phyloP scores from a whole-genome alignment of 108 stramenopile genomes.

The Cyclotella cryptica region DNA sequence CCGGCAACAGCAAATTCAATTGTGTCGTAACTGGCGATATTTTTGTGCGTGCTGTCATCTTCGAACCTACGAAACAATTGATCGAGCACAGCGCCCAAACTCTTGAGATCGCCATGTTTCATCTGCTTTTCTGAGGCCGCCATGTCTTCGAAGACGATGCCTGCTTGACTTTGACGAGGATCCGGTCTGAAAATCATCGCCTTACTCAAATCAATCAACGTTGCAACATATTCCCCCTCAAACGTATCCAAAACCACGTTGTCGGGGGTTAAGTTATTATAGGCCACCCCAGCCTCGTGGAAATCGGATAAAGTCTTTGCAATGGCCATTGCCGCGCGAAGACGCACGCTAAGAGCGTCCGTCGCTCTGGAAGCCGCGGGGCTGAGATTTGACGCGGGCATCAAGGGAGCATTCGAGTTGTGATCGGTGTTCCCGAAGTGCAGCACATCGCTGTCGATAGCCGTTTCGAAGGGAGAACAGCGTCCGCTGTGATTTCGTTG shows the following conservation, averaged over 20 bases:
- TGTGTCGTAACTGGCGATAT: neutral
- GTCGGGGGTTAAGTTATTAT: slow-evolving; percentile 33
- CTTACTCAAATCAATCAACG: too few relatives aligned
- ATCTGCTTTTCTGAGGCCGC: slow-evolving; percentile 13
- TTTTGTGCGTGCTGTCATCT: neutral
- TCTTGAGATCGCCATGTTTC: slow-evolving; percentile 22
- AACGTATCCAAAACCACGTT: too few relatives aligned
- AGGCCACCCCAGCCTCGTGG: slow-evolving; percentile 20
- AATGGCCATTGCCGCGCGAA: slow-evolving; percentile 26
- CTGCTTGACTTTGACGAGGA: too few relatives aligned
- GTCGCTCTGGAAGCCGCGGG: neutral
- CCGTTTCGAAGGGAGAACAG: neutral
- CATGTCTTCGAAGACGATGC: neutral
- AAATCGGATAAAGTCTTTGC: slow-evolving; percentile 19
- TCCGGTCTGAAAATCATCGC: too few relatives aligned
- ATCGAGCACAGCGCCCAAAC: slow-evolving; percentile 24
- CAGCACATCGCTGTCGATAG: neutral
- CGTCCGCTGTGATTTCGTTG: neutral
- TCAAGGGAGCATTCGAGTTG: neutral
- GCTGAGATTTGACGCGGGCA: too few relatives aligned
- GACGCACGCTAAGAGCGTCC: slow-evolving; percentile 13
- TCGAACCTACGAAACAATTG: slow-evolving; percentile 12
- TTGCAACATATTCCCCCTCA: too few relatives aligned
- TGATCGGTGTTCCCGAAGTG: neutral
- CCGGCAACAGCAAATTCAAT: neutral